Conservation (phyloP, 257 asterid species). For the Ophiorrhiza pumila region DNA sequence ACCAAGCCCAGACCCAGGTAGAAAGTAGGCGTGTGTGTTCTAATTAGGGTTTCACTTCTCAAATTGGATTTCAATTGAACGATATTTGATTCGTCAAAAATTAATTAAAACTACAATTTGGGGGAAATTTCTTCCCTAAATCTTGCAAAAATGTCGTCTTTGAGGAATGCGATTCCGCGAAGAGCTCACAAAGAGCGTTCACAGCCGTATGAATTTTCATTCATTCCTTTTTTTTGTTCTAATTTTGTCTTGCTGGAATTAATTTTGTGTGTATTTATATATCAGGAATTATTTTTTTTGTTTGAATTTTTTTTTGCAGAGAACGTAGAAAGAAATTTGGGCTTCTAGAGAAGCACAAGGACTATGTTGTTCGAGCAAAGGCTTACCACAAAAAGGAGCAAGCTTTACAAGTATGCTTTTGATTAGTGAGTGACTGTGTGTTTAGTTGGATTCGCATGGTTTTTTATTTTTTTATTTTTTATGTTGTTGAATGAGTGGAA, state of each 20-base stretch:
- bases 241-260: too few species aligned
- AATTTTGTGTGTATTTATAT: neutral
- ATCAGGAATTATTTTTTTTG: neutral
- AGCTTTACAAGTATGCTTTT: conserved; percentile 46
- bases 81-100: neutral
- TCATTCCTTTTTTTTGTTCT: neutral
- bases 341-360: conserved; percentile 84
- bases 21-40: too few species aligned
- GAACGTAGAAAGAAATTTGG: conserved; percentile 65
- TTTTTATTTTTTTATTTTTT: too few species aligned
- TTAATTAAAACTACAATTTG: neutral
- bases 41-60: neutral
- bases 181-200: conserved; percentile 88
- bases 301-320: conserved; percentile 28
- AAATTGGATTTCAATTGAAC: neutral
- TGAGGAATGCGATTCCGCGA: conserved; percentile 73
- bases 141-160: conserved; percentile 55
- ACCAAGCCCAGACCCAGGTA: too few species aligned
- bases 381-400: conserved; percentile 71
- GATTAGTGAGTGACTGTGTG: neutral
- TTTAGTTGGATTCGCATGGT: neutral
- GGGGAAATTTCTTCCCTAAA: neutral
- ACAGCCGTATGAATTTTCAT: conserved; percentile 50
- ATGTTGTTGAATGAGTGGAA: neutral
- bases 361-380: conserved; percentile 71